Conservation (phyloP, 139 green algal species). For the Penium margaritaceum region DNA sequence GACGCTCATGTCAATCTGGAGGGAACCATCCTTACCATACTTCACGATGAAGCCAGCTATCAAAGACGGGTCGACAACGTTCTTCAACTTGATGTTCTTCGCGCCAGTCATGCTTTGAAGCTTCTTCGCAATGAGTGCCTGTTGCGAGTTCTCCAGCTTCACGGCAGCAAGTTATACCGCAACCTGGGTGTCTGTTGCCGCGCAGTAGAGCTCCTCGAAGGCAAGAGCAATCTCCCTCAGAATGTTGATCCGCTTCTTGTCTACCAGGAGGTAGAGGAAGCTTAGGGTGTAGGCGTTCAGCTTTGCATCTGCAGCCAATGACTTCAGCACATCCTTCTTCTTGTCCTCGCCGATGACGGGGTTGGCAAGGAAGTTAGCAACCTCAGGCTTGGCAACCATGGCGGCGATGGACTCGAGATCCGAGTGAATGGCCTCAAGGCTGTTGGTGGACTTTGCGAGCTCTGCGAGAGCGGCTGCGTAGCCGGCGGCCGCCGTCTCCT, state of each 20-base stretch:
- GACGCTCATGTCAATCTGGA: conserved; percentile 91
- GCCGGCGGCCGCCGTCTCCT: conserved; percentile 51
- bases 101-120: conserved; percentile 89
- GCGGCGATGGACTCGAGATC: conserved; percentile 65
- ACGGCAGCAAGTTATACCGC: conserved; percentile 82
- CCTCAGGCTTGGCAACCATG: conserved; percentile 50
- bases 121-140: conserved; percentile 99
- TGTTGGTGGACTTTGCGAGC: conserved; percentile 70
- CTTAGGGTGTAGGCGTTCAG: conserved; percentile 80
- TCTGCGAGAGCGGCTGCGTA: conserved; percentile 94
- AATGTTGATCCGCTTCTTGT: conserved; percentile 73
- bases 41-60: conserved; percentile 94
- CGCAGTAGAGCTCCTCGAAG: conserved; percentile 94
- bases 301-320: conserved; percentile 70
- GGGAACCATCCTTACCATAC: conserved; percentile 73
- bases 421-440: conserved; percentile 77
- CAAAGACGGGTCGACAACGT: conserved; percentile 79
- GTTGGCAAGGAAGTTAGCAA: conserved; percentile 78
- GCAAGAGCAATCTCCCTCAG: conserved; percentile 73
- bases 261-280: conserved; percentile 92
- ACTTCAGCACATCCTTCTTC: conserved; percentile 81
- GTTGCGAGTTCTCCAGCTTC: conserved; percentile 96
- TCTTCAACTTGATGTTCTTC: conserved; percentile 99
- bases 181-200: conserved; percentile 92
- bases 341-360: conserved; percentile 69